Base-by-base conservation (phyloP, 2,329 filamentous ascomycete species). In the Herpotrichia juniperi region DNA sequence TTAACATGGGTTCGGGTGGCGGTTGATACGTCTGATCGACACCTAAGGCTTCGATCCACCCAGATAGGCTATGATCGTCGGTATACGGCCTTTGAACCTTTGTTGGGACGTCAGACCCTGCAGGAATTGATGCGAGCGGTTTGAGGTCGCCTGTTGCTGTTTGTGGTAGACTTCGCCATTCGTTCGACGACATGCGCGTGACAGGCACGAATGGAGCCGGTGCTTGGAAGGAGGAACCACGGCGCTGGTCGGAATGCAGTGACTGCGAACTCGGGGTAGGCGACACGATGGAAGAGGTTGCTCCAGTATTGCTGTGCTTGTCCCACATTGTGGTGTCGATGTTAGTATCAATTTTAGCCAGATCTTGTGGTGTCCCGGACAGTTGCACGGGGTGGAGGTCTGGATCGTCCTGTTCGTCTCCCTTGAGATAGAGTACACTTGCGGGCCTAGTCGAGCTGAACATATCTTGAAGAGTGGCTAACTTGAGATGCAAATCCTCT, bases 11-110 rank as follows among this genome's bases (percentile, higher is more conserved):
- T 64, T 96, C 90, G 1, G 82, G 77, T 0, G 93, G 93, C 39
- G 94, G 88, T 51, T 88, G 85, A 69, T 97, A 99, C 2, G 83
- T 83, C 14, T 87, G 79, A 69, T 97, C 94, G n/a, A 97, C 91
- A 26, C 91, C 94, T 7, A 96, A 76, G 1, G 92, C 91, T 69
- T 97, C 92, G 57, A 97, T 94, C 87, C 89, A 96, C 5, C 90
- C 89, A 54, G 85, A 88, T 24, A 92, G 78, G 21, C 83, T 85
- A 9, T 87, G 87, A 30, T 84, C 78, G 19, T 85, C 83, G 47
- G 87, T 85, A 0, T 79, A 81, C 59, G 81, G 73, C 61, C 79
- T 79, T 39, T 78, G 74, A n/a, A 85, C 71, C 58, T 81, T 89
- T 71, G 72, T 86, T 68, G 62, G 74, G 31, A 80, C 82, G 73